These are phyloP conservation scores for Irpex sp. DNA, from an alignment of 1,284 basidiomycete genomes.

Conservation along the genomic window DNA sequence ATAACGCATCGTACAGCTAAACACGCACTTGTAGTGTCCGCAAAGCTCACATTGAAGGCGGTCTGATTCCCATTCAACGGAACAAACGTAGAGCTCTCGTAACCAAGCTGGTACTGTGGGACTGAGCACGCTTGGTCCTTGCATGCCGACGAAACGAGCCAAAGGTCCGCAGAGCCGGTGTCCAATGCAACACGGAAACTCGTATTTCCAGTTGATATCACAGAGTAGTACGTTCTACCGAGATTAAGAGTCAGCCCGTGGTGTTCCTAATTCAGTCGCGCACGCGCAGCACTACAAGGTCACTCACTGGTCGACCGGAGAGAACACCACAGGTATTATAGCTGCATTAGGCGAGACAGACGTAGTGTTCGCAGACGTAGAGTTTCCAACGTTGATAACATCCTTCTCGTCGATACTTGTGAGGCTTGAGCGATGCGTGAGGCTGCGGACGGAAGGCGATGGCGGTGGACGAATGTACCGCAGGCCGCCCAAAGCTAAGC, in stretches of 20 bases:
- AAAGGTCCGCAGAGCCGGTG: constrained; percentile 74
- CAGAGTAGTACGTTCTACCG: constrained; percentile 61
- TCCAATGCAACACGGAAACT: constrained; percentile 70
- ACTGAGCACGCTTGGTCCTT: constrained; percentile 48
- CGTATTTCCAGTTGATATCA: constrained; percentile 56
- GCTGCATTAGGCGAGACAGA: constrained; percentile 20
- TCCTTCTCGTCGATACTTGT: constrained; percentile 17
- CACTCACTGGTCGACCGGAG: constrained; percentile 30
- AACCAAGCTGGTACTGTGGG: constrained; percentile 65
- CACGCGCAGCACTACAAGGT: not conserved
- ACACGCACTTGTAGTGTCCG: constrained; percentile 61
- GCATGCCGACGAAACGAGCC: constrained; percentile 66
- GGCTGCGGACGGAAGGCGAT: constrained; percentile 4
- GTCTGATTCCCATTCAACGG: constrained; percentile 59
- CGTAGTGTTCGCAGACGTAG: constrained; percentile 12
- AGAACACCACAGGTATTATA: constrained; percentile 25
- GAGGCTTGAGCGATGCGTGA: constrained; percentile 18
- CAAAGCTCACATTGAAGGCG: constrained; percentile 54
- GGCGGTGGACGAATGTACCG: constrained; percentile 6
- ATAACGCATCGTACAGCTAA: constrained; percentile 1
- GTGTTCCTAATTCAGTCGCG: not conserved
- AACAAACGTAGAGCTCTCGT: constrained; percentile 61
- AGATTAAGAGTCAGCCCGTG: constrained; percentile 1
- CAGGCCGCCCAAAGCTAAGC: constrained; percentile 9
- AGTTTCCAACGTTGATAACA: constrained; percentile 4